Evolutionary conservation across 345 rosid species (phyloP).

Genomic region (Balakata baccata): DNA sequence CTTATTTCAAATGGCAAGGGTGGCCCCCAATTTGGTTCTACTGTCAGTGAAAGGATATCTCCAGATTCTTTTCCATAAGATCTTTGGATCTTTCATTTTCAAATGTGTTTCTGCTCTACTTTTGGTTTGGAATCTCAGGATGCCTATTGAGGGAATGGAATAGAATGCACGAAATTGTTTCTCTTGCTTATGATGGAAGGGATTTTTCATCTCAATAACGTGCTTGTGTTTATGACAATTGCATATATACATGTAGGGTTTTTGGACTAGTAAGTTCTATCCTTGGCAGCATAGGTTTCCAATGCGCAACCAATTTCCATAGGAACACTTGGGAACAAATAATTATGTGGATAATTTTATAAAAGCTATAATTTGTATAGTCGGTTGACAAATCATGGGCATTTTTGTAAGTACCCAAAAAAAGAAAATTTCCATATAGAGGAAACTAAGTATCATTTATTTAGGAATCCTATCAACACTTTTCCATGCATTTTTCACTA

Average conservation of each 20-base stretch:
- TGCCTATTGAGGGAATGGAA: constrained; percentile 34
- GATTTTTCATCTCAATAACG: constrained; percentile 14
- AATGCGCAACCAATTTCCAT: constrained; percentile 10
- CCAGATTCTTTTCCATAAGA: constrained; percentile 65
- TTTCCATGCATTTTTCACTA: no score
- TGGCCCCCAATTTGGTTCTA: constrained; percentile 92
- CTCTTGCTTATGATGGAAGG: constrained; percentile 12
- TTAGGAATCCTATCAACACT: no score
- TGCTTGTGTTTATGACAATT: constrained; percentile 4
- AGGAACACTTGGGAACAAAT: constrained; percentile 9
- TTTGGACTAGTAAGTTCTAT: constrained; percentile 30
- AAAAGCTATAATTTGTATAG: neutral
- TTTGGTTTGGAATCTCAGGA: constrained; percentile 24
- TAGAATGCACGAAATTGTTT: constrained; percentile 19
- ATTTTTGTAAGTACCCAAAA: neutral
- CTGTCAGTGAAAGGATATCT: constrained; percentile 78
- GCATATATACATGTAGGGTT: constrained; percentile 4
- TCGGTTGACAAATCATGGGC: neutral
- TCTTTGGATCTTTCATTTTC: constrained; percentile 26
- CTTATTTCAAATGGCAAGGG: constrained; percentile 87
- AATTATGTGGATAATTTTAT: neutral
- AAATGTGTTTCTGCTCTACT: constrained; percentile 22
- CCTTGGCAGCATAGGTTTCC: constrained; percentile 18
- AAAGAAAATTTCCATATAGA: neutral
- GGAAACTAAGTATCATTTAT: no score